Evolutionary conservation across 202 grass and related monocot genomes (phyloP), one percentile per base, ranked within the genome.

Genomic region (Bolboschoenoplectus hybrid): DNA sequence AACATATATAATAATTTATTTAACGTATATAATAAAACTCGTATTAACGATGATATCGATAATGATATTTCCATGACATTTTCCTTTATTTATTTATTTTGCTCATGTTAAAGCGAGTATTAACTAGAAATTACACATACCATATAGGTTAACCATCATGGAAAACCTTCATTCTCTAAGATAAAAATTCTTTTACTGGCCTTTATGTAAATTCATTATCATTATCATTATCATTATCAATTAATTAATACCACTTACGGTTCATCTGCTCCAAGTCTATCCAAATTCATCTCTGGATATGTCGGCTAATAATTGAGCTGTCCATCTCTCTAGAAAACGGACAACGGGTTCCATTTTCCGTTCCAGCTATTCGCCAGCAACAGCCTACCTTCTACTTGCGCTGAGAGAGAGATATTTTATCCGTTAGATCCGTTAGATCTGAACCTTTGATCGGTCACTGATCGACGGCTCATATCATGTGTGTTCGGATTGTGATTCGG

Each of bases 311-410:
- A 78, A 78, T 78, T 39, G 74, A 78, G 74, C 74, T 56, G 51
- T 78, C 49, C 6, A 76, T 76, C 12, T 78, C 10, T 57, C 74
- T 39, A 40, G 51, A 78, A 67, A 36, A 57, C 74, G 32, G 35
- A 78, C 50, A 57, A 8, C 34, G 32, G 12, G 12, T 77, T 19
- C 73, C 12, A 77, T 56, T 77, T 3, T 77, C 50, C 74, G 49
- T 56, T 77, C 49, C 73, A 77, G 73, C 73, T 77, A 77, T 78
- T 78, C 51, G 74, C 51, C 51, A 78, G 74, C 74, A 57, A 78
- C 74, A 56, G 74, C 74, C 51, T 78, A 78, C 74, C 74, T 14
- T 57, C 52, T 57, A 73, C n/a, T n/a, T 16, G 17, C 41, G 6
- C 41, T 7, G 1, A 69, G 26, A 26, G 26, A 26, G 67, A 45